A percentile compares a stretch with the other conserved stretches of the same genome.
These are phyloP conservation scores for Saccharomycopsis phalli DNA, from an alignment of 1,139 yeast genomes.

Conservation along the genomic window DNA sequence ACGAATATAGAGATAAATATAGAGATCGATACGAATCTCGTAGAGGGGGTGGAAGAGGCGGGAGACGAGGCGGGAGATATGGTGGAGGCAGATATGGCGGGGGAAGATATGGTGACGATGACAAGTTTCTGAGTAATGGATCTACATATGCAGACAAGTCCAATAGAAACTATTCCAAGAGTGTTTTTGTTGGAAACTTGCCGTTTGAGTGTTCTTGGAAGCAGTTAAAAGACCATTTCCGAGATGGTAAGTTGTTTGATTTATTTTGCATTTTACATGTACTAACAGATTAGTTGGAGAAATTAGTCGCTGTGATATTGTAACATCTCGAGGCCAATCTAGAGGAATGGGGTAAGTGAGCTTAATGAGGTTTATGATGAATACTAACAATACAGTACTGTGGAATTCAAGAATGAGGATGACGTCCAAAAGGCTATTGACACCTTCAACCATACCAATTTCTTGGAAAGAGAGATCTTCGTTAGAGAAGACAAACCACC, in stretches of 20 bases:
- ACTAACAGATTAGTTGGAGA: constrained; percentile 41
- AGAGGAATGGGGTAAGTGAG: constrained; percentile 95
- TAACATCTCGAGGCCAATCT: constrained; percentile 74
- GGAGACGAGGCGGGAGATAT: constrained; percentile 24
- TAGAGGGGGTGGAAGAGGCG: constrained; percentile 26
- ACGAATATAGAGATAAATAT: constrained; percentile 24
- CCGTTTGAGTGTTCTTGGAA: constrained; percentile 56
- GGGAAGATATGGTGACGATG: constrained; percentile 23
- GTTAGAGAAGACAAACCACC: constrained; percentile 88
- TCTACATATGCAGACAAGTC: constrained; percentile 31
- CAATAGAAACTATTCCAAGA: constrained; percentile 62
- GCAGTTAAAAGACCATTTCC: constrained; percentile 53
- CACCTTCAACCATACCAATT: constrained; percentile 56
- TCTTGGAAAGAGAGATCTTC: constrained; percentile 75
- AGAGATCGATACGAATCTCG: constrained; percentile 18
- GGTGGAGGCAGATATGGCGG: constrained; percentile 23
- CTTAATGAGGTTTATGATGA: constrained; percentile 28
- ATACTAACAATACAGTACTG: no score
- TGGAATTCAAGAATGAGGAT: constrained; percentile 62
- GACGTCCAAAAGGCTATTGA: constrained; percentile 72
- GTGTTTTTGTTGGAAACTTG: constrained; percentile 65
- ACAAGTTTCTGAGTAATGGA: constrained; percentile 22
- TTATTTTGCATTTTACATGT: background rate
- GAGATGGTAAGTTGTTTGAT: constrained; percentile 23
- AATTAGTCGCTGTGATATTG: constrained; percentile 79